Evolutionary conservation across 495 filamentous ascomycete genomes (phyloP).

Genomic region (Neurospora sp.): DNA sequence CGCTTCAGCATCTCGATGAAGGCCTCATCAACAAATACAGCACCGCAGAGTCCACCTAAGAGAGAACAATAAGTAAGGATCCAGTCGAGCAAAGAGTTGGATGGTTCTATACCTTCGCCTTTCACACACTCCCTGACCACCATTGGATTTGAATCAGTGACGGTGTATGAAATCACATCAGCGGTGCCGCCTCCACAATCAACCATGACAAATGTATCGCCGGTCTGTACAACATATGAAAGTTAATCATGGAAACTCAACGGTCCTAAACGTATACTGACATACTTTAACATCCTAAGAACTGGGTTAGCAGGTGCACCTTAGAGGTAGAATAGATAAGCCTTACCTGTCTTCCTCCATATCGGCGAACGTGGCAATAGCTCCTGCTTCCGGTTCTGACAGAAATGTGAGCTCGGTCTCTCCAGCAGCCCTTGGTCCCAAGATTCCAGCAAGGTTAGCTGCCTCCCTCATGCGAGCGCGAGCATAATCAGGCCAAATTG

Average conservation of each 20-base stretch:
- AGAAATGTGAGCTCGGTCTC: constrained; percentile 10
- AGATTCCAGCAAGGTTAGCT: constrained; percentile 9
- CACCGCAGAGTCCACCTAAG: constrained; percentile 9
- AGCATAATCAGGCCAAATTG: constrained; percentile 20
- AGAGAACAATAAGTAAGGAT: too few species aligned
- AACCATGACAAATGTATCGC: constrained; percentile 12
- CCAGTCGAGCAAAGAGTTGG: too few species aligned
- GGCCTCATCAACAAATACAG: constrained; percentile 11
- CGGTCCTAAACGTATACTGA: too few species aligned
- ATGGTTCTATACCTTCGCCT: constrained; percentile 4
- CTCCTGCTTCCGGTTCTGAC: constrained; percentile 21
- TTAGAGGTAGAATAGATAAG: too few species aligned
- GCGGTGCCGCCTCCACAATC: constrained; percentile 18
- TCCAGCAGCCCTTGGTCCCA: background rate
- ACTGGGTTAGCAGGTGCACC: background rate
- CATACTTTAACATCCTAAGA: background rate
- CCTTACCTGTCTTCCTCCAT: constrained; percentile 4
- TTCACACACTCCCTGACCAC: constrained; percentile 10
- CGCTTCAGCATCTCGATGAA: constrained; percentile 6
- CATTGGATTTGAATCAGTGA: background rate
- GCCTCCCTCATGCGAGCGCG: constrained; percentile 10
- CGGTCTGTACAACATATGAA: background rate
- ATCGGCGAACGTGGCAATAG: constrained; percentile 9
- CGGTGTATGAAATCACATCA: constrained; percentile 13
- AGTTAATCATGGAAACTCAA: too few species aligned